Base-by-base conservation (phyloP, 108 stramenopile genomes). In the Cyclotella baltica region DNA sequence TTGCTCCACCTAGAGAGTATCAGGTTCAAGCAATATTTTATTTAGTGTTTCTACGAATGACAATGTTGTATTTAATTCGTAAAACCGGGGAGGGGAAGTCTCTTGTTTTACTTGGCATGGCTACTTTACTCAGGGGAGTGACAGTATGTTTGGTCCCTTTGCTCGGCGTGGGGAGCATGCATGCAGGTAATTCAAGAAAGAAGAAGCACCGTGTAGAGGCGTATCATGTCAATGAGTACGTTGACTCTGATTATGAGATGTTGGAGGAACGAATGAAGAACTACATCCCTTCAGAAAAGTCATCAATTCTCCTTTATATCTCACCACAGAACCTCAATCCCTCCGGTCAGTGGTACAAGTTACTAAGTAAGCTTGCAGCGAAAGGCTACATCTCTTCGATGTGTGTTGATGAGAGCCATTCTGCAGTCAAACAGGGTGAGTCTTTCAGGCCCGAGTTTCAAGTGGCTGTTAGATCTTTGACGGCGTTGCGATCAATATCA, bases 31-130 rank as follows among this genome's bases (percentile, higher is more conserved):
- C 40, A 8, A 43, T 43, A 11, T 43, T 43, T 20, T 37, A 37
- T 20, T 34, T 64, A 18, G 63, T 37, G 4, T 64, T 37, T 37
- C 13, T 8, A 23, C 33, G 36, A 36, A 16, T 64, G 1, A 34
- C 23, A 47, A 69, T 69, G 68, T 8, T 69, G n/a, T 69, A 69
- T 52, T 34, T 69, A 4, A 52, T 69, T 52, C 50, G 68, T 0
- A 69, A 69, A 33, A 69, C 68, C 15, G 68, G 68, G 5, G 68
- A 69, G 50, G 68, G 68, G 11, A 69, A 69, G 29, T 69, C 68
- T 10, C 51, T 69, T 1, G 68, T 69, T 0, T 28, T 69, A n/a
- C 27, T 50, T 23, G 68, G 50, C 31, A 69, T 31, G 47, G 68
- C 68, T 1, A 50, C 68, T 19, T 51, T 69, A 23, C 28, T 52